Evolutionary conservation across 2,329 filamentous ascomycete species (phyloP).

Genomic region (Aspergillus texensis): DNA sequence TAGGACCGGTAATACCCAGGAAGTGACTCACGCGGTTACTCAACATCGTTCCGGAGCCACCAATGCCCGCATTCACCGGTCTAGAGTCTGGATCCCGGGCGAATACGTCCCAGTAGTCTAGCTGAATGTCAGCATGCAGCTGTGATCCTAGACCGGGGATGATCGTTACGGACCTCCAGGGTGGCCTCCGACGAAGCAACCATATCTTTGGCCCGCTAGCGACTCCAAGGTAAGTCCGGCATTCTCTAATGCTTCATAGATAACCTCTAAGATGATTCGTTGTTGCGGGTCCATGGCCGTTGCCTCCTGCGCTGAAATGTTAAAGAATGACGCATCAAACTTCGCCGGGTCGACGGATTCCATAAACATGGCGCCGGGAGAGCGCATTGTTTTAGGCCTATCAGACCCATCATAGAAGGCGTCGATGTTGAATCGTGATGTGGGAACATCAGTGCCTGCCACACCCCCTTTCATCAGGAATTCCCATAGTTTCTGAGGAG

Average conservation of each 20-base stretch:
- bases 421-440: constrained; percentile 6
- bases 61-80: background rate
- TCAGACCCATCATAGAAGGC: constrained; percentile 12
- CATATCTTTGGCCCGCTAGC: constrained; percentile 8
- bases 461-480: constrained; percentile 11
- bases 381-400: constrained; percentile 9
- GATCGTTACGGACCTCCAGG: background rate
- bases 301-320: constrained; percentile 15
- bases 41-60: constrained; percentile 4
- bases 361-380: constrained; percentile 16
- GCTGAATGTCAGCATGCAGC: background rate
- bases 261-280: constrained; percentile 10
- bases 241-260: constrained; percentile 15
- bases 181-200: constrained; percentile 11
- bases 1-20: constrained; percentile 5
- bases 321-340: constrained; percentile 18
- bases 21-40: constrained; percentile 11
- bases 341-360: constrained; percentile 11
- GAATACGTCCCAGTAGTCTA: constrained; percentile 8
- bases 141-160: rapidly evolving
- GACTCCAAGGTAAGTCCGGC: constrained; percentile 9
- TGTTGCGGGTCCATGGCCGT: constrained; percentile 19
- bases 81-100: constrained; percentile 6
- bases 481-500: constrained; percentile 12
- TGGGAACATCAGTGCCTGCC: constrained; percentile 3